These are phyloP conservation scores for Colletotrichum tropicicola DNA, from an alignment of 2,329 filamentous ascomycete species.

Conservation along the genomic window DNA sequence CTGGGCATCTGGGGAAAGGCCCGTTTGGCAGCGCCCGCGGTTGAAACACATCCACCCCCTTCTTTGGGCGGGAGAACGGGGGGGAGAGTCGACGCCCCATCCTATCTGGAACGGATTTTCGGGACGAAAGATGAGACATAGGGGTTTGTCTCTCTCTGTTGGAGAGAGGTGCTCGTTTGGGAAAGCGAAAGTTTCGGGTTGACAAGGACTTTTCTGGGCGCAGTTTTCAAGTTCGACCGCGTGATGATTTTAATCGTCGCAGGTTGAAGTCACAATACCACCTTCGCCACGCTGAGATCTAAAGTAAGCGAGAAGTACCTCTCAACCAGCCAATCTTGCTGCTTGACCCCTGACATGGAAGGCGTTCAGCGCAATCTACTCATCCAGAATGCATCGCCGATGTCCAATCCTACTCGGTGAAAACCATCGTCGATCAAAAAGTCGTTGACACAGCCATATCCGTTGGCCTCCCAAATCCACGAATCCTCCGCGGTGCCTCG, in stretches of 20 bases:
- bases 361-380: not conserved
- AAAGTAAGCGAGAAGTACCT: not conserved
- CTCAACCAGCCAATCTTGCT: not conserved
- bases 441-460: not conserved
- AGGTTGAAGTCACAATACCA: not conserved
- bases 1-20: not conserved
- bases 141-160: not conserved
- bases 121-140: not conserved
- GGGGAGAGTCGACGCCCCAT: not conserved
- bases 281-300: slow-evolving; percentile 4
- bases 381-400: not conserved
- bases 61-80: not conserved
- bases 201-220: not conserved
- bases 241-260: slow-evolving; percentile 7
- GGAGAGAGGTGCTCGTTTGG: not conserved
- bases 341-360: not conserved
- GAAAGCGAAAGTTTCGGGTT: not conserved
- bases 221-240: not conserved
- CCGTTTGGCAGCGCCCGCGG: not conserved
- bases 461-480: not conserved
- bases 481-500: not conserved
- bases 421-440: not conserved
- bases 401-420: not conserved
- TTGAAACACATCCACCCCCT: not conserved
- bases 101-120: not conserved